phyloP scores from a whole-genome alignment of 2,329 filamentous ascomycete genomes.

The Penicillium sp. region DNA sequence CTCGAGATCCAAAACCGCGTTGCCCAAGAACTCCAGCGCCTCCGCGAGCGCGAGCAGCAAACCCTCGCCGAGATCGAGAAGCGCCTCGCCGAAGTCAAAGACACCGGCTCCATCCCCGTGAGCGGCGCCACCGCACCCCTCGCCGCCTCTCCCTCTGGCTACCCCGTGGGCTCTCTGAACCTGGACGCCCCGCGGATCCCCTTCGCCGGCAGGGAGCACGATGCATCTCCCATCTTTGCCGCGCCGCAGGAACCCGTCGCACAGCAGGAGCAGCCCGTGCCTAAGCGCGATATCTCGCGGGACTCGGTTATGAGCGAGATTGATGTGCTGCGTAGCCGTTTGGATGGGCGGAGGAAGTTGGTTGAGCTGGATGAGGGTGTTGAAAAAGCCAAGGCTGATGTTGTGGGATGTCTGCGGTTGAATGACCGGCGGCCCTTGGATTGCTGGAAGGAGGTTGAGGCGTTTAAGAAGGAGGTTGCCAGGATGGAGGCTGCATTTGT shows the following conservation, averaged over 20 bases:
- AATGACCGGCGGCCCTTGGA: conserved; percentile 87
- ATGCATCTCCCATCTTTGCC: conserved; percentile 20
- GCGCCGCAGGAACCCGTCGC: conserved; percentile 20
- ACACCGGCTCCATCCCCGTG: conserved; percentile 23
- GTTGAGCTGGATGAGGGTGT: conserved; percentile 69
- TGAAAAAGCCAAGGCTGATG: conserved; percentile 71
- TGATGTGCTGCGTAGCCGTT: conserved; percentile 57
- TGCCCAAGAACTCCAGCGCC: conserved; percentile 76
- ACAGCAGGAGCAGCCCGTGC: conserved; percentile 13
- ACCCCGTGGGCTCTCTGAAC: conserved; percentile 35
- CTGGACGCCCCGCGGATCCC: conserved; percentile 47
- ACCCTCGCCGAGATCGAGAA: conserved; percentile 70
- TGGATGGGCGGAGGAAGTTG: conserved; percentile 62
- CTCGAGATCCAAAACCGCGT: conserved; percentile 87
- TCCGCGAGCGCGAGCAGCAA: conserved; percentile 69
- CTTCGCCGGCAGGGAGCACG: conserved; percentile 43
- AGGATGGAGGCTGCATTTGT: conserved; percentile 86
- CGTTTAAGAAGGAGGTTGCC: conserved; percentile 86
- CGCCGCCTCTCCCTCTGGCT: conserved; percentile 21
- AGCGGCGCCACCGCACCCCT: conserved; percentile 31
- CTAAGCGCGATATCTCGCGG: conserved; percentile 51
- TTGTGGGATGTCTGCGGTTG: conserved; percentile 77
- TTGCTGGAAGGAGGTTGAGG: conserved; percentile 91
- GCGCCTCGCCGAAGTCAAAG: conserved; percentile 51
- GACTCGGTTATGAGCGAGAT: conserved; percentile 60